phyloP scores from a whole-genome alignment of 345 rosid species.

The Eucalyptus guilfoylei region DNA sequence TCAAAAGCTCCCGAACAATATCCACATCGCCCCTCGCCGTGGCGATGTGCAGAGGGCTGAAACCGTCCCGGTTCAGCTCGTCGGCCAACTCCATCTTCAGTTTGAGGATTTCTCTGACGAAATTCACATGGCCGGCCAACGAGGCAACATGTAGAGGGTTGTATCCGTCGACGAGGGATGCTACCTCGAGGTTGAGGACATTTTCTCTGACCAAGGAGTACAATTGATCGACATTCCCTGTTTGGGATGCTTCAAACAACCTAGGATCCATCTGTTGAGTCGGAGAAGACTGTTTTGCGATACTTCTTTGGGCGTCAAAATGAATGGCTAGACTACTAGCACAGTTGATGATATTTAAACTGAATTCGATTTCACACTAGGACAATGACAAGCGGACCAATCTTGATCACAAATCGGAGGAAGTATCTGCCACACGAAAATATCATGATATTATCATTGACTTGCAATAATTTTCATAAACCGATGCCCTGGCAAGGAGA shows the following conservation, averaged over 20 bases:
- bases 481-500: background rate
- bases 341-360: background rate
- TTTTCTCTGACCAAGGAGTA: background rate
- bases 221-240: background rate
- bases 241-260: constrained; percentile 1
- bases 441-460: background rate
- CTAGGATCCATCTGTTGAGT: background rate
- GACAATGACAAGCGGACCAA: background rate
- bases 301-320: background rate
- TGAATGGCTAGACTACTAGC: background rate
- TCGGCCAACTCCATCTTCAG: background rate
- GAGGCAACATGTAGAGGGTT: constrained; percentile 19
- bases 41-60: constrained; percentile 16
- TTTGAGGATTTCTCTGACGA: constrained; percentile 7
- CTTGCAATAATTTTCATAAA: background rate
- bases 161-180: background rate
- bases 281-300: background rate
- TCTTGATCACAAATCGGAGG: background rate
- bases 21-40: constrained; percentile 6
- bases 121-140: constrained; percentile 10
- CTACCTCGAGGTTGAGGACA: background rate
- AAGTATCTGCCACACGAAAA: background rate
- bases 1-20: constrained; percentile 8
- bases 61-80: constrained; percentile 15
- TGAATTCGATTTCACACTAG: background rate